Percentiles rank a stretch among this genome's conserved stretches.
phyloP scores from a whole-genome alignment of 75 land plant species.

The Cunninghamia lanceolata region DNA sequence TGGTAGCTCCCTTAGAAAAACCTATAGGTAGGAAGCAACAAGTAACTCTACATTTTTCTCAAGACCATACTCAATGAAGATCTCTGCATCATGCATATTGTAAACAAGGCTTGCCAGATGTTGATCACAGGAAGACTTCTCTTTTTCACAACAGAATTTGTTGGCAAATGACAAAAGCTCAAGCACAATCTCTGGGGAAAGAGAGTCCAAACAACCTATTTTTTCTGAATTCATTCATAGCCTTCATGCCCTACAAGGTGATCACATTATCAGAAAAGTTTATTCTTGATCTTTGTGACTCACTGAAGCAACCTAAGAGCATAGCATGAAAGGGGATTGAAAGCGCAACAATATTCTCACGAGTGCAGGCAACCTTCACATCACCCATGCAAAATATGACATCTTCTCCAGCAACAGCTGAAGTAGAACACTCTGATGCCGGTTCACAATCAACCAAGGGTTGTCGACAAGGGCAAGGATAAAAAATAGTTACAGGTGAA shows the following conservation, averaged over 20 bases:
- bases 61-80: conserved; percentile 74
- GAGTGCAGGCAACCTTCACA: conserved; percentile 55
- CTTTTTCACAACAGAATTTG: conserved; percentile 78
- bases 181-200: conserved; percentile 43
- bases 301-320: conserved; percentile 78
- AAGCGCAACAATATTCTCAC: conserved; percentile 58
- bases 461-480: conserved; percentile 34
- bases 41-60: conserved; percentile 76
- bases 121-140: conserved; percentile 78
- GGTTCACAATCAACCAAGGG: not conserved
- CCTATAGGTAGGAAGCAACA: conserved; percentile 82
- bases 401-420: conserved; percentile 32
- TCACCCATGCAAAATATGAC: conserved; percentile 57
- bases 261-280: conserved; percentile 71
- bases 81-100: conserved; percentile 53
- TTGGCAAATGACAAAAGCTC: conserved; percentile 83
- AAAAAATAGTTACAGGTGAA: conserved; percentile 30
- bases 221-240: conserved; percentile 64
- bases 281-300: conserved; percentile 58
- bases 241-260: conserved; percentile 62
- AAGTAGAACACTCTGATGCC: conserved; percentile 37
- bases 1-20: conserved; percentile 77
- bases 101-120: conserved; percentile 54
- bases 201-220: conserved; percentile 47
- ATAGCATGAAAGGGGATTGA: conserved; percentile 67